These are phyloP conservation scores for Abelmoschus esculentus DNA, from an alignment of 345 rosid species.

Conservation along the genomic window DNA sequence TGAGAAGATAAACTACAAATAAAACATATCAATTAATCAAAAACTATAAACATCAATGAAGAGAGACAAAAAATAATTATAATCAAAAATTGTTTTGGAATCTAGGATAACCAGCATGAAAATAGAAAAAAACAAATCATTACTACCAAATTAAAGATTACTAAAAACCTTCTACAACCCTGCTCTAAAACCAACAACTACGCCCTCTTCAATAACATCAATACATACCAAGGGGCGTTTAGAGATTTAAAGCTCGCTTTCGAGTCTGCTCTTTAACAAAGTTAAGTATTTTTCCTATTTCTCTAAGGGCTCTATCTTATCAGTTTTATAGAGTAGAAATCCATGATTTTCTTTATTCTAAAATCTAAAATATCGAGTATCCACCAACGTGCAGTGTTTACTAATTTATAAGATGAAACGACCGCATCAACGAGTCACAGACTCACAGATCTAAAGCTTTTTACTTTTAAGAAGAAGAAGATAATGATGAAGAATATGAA, in stretches of 20 bases:
- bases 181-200: slow-evolving; percentile 71
- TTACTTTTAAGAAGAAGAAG: no score
- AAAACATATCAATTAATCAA: not conserved
- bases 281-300: slow-evolving; percentile 77
- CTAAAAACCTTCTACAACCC: slow-evolving; percentile 69
- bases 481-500: no score
- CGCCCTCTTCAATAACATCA: slow-evolving; percentile 73
- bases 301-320: slow-evolving; percentile 81
- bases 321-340: slow-evolving; percentile 66
- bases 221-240: slow-evolving; percentile 84
- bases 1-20: not conserved
- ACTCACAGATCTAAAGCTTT: no score
- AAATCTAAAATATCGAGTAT: slow-evolving; percentile 72
- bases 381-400: slow-evolving; percentile 70
- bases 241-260: slow-evolving; percentile 72
- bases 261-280: slow-evolving; percentile 68
- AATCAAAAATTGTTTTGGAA: not conserved
- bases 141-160: not conserved
- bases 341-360: slow-evolving; percentile 78
- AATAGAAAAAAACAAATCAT: not conserved
- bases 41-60: not conserved
- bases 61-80: not conserved
- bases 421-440: slow-evolving; percentile 81
- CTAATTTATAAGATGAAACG: slow-evolving; percentile 55
- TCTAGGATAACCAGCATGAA: not conserved